phyloP scores from a whole-genome alignment of 371 early-diverging fungal genomes.

The Circinella umbellata region DNA sequence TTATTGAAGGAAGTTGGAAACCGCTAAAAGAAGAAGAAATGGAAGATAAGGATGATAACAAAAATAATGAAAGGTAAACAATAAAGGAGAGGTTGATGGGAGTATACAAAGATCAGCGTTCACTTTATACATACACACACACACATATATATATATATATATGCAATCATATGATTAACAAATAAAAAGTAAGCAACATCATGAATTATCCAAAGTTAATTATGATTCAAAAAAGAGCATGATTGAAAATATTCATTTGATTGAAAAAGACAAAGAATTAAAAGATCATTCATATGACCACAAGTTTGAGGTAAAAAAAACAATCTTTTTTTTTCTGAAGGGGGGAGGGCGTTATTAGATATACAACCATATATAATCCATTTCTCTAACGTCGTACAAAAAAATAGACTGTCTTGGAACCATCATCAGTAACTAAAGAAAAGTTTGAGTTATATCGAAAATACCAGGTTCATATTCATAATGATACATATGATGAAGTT shows the following conservation, averaged over 20 bases:
- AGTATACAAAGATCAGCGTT: neutral
- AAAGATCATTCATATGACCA: constrained; percentile 16
- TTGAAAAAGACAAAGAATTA: constrained; percentile 8
- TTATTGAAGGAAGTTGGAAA: constrained; percentile 49
- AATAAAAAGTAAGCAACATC: neutral
- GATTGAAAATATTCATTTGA: constrained; percentile 14
- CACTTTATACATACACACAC: too few species aligned
- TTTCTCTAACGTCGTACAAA: neutral
- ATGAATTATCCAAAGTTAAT: constrained; percentile 13
- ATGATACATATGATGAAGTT: constrained; percentile 67
- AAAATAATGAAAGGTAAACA: too few species aligned
- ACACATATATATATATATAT: too few species aligned
- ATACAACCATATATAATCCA: constrained; percentile 8
- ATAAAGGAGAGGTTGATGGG: neutral
- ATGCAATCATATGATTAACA: neutral
- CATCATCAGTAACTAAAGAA: constrained; percentile 71
- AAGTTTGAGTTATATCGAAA: constrained; percentile 76
- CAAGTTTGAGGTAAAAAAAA: constrained; percentile 28
- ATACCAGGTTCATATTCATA: constrained; percentile 84
- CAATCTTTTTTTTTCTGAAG: neutral
- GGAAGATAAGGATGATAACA: constrained; percentile 13
- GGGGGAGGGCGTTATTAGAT: too few species aligned
- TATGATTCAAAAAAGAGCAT: constrained; percentile 12
- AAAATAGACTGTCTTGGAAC: constrained; percentile 60
- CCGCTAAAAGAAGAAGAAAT: constrained; percentile 26